Evolutionary conservation across 2,329 filamentous ascomycete species (phyloP), one percentile per base, ranked within the genome.

Genomic region (Thelonectria discophora): DNA sequence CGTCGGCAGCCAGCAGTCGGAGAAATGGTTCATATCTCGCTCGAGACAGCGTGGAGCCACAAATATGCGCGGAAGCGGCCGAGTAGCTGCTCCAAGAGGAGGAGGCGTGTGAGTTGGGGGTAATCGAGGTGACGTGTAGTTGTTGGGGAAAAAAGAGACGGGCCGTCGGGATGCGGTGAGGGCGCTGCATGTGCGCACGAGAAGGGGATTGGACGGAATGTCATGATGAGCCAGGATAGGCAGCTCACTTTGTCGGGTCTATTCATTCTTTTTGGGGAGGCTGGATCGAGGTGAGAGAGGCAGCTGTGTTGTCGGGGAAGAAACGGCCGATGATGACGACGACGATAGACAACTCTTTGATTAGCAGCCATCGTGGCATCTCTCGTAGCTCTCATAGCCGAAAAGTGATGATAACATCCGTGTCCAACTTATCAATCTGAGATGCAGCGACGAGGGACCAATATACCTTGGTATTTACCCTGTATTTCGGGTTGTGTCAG

Each of bases 91-190:
- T 5, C 7, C 6, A 34, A 11, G 32, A 24, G 24, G 3, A 34
- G 12, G 9, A 34, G 13, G 32, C 32, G 6, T 34, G 32, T 13
- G 12, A 34, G 32, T 34, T 34, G 32, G 32, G 51, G 54, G 47
- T 47, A 27, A 40, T 27, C 34, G 50, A 37, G 42, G 42, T 59
- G 61, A 50, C 55, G 60, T 66, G 55, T 56, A 68, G 53, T 52
- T 67, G 54, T 62, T 66, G 66, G 53, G 63, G 59, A 45, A 65
- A 61, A 65, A 60, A 54, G 55, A 57, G 62, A 54, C 48, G 46
- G 20, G 18, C 50, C 21, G 50, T 49, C 47, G 62, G 54, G 46
- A 69, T 69, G 66, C 68, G 68, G 68, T 70, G 65, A 69, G 55
- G 63, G 7, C 52, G 52, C 45, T 58, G 50, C 58, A 60, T 60